These are phyloP conservation scores for Xylaria sp. DNA, from an alignment of 2,329 filamentous ascomycete genomes.

Conservation along the genomic window DNA sequence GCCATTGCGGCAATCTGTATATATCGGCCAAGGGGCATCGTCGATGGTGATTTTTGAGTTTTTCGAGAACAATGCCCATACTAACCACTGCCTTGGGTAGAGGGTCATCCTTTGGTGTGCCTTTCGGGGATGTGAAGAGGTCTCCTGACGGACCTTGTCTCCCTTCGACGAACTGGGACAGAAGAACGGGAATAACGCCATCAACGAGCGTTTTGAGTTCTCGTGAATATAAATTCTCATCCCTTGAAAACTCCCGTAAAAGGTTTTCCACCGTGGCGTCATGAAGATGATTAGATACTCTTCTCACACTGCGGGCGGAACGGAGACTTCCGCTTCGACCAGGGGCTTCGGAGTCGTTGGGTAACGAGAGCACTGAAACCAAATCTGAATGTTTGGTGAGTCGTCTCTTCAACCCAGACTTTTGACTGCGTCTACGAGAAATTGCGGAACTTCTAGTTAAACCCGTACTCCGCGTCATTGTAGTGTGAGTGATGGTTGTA, in stretches of 20 bases:
- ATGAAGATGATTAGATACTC: conserved; percentile 72
- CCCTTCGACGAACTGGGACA: conserved; percentile 83
- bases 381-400: conserved; percentile 93
- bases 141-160: conserved; percentile 71
- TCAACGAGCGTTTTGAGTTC: conserved; percentile 94
- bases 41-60: conserved; percentile 81
- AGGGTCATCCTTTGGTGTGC: conserved; percentile 64
- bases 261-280: conserved; percentile 79
- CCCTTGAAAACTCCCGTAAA: conserved; percentile 80
- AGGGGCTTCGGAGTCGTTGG: conserved; percentile 65
- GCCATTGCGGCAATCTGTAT: conserved; percentile 81
- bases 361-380: conserved; percentile 87
- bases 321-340: conserved; percentile 74
- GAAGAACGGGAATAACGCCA: conserved; percentile 90
- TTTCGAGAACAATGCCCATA: conserved; percentile 92
- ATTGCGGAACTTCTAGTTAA: conserved; percentile 59
- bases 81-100: conserved; percentile 89
- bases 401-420: conserved; percentile 72
- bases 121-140: conserved; percentile 70
- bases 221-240: conserved; percentile 87
- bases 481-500: conserved; percentile 65
- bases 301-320: conserved; percentile 81
- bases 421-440: conserved; percentile 60
- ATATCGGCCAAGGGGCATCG: conserved; percentile 80
- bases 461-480: conserved; percentile 62